Conservation (phyloP, 148 eudicot genomes). For the Rhododendron griersonianum region DNA sequence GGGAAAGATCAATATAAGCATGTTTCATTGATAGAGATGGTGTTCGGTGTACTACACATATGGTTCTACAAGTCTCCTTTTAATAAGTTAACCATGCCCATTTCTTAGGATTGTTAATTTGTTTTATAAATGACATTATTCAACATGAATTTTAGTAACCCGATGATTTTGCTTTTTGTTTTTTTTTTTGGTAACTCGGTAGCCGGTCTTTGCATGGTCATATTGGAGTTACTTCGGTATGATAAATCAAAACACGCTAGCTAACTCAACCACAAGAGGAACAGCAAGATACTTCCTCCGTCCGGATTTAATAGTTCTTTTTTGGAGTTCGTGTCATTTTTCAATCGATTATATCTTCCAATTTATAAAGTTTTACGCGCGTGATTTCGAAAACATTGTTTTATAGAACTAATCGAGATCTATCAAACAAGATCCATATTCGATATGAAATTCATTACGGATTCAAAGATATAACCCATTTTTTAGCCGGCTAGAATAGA, state of each 20-base stretch:
- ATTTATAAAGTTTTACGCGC: no score
- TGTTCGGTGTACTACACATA: background rate
- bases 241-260: background rate
- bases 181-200: background rate
- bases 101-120: background rate
- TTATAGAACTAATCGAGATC: no score
- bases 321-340: no score
- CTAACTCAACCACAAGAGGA: no score
- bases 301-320: no score
- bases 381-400: no score
- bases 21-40: background rate
- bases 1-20: background rate
- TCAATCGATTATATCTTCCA: no score
- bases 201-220: background rate
- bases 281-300: no score
- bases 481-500: no score
- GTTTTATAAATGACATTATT: background rate
- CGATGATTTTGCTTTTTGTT: background rate
- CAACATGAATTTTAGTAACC: background rate
- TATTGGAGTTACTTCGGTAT: background rate
- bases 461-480: no score
- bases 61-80: background rate
- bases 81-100: background rate
- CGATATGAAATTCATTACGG: no score
- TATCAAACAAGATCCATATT: no score